These are phyloP conservation scores for Colletotrichum somersetense DNA, from an alignment of 2,329 filamentous ascomycete species.

Conservation along the genomic window DNA sequence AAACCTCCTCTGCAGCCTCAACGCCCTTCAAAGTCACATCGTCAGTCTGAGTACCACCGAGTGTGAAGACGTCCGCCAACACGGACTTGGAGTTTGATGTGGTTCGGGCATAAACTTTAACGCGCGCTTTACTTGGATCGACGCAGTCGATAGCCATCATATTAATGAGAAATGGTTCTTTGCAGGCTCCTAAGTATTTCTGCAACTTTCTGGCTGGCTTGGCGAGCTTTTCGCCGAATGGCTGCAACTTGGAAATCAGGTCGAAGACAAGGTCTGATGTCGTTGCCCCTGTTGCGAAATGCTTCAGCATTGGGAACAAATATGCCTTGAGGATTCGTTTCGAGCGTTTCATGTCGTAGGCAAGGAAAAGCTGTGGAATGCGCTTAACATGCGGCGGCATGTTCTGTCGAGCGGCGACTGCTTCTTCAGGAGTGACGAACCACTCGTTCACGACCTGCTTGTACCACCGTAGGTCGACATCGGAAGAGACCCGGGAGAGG, in stretches of 20 bases:
- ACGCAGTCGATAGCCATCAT: conserved; percentile 46
- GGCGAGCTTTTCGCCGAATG: conserved; percentile 34
- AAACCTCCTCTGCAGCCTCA: conserved; percentile 42
- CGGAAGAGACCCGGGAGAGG: conserved; percentile 29
- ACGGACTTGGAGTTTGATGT: conserved; percentile 42
- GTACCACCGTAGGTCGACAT: conserved; percentile 33
- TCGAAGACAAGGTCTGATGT: conserved; percentile 44
- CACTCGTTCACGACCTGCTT: conserved; percentile 27
- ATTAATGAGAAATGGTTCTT: conserved; percentile 41
- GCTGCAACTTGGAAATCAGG: conserved; percentile 42
- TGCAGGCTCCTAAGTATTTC: conserved; percentile 37
- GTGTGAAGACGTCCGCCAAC: conserved; percentile 44
- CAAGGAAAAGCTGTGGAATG: conserved; percentile 45
- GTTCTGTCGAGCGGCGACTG: neutral
- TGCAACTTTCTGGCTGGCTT: conserved; percentile 40
- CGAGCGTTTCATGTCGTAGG: conserved; percentile 43
- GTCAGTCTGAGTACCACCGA: conserved; percentile 44
- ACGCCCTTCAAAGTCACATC: conserved; percentile 43
- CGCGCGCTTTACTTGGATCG: conserved; percentile 43
- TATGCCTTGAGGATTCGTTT: conserved; percentile 44
- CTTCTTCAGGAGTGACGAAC: conserved; percentile 32
- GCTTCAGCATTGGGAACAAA: conserved; percentile 45
- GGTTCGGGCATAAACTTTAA: conserved; percentile 46
- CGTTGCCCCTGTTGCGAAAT: conserved; percentile 41
- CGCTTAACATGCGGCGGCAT: conserved; percentile 27